Evolutionary conservation across 139 green algal species (phyloP), one percentile per base, ranked within the genome.

Genomic region (Closterium sp.): DNA sequence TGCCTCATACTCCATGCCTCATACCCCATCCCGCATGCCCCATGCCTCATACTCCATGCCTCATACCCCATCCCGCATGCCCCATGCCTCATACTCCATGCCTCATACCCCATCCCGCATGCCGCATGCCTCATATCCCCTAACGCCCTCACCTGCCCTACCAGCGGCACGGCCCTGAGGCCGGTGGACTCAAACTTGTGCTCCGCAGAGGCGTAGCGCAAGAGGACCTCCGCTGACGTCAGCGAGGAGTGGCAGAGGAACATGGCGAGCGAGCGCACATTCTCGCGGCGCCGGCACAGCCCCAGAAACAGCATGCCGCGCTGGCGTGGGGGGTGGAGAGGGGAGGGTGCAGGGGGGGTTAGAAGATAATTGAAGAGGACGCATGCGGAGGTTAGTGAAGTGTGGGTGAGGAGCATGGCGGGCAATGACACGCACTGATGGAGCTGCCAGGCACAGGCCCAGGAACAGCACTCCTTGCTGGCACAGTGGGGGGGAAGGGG

Each of bases 131-230:
- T 55, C 36, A 55, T 55, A 55, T 6, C 36, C 36, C 36, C 36
- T 55, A 12, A 55, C 36, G 6, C 4, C 5, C 36, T 12, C 36
- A 4, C 36, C 36, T 12, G 5, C 6, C 36, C 36, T 55, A 84
- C 81, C 81, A 86, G 81, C 5, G 81, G 81, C n/a, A 86, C 81
- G n/a, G 81, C n/a, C 5, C 81, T 32, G n/a, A 86, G 81, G n/a
- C 30, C 31, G 28, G 81, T 86, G 30, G 81, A 86, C 31, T 86
- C 81, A 23, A 86, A 86, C 81, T 86, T 86, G 81, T 86, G 81
- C 81, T 86, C 1, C 25, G 81, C 81, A 32, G 81, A 34, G 81
- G n/a, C n/a, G 81, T 86, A 86, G n/a, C 81, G 28, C 30, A 23
- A 34, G n/a, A 33, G n/a, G 21, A 86, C 81, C 81, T 86, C 81